These are phyloP conservation scores for Musa itinerans DNA, from an alignment of 176 grass and related monocot species.

Conservation along the genomic window DNA sequence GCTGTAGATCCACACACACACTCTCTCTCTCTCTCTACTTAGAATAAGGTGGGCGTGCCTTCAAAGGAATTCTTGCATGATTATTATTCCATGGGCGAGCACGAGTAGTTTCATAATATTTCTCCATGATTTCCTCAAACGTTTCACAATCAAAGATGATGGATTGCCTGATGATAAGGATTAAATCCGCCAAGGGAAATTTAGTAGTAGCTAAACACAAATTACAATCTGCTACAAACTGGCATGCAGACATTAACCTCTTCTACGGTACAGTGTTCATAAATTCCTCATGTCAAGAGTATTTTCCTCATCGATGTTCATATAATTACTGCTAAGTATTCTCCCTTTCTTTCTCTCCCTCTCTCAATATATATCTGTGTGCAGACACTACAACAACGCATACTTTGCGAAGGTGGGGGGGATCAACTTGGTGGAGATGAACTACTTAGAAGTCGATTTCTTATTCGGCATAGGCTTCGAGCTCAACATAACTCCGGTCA, in stretches of 20 bases:
- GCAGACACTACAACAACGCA: slow-evolving; percentile 97
- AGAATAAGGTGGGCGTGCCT: slow-evolving; percentile 9
- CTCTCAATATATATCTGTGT: not conserved
- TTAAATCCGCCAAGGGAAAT: too few species aligned
- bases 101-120: not conserved
- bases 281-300: too few species aligned
- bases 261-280: too few species aligned
- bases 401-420: slow-evolving; percentile 95
- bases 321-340: too few species aligned
- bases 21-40: slow-evolving; percentile 1
- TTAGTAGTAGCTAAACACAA: too few species aligned
- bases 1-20: not conserved
- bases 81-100: not conserved
- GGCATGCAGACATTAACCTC: too few species aligned
- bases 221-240: too few species aligned
- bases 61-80: slow-evolving; percentile 9
- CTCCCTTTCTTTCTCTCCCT: not conserved
- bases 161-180: too few species aligned
- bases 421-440: slow-evolving; percentile 91
- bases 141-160: not conserved
- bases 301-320: too few species aligned
- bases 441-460: slow-evolving; percentile 95
- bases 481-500: slow-evolving; percentile 72
- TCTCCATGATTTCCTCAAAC: not conserved
- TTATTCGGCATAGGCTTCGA: slow-evolving; percentile 88